Percentiles rank a stretch among this genome's conserved stretches.
phyloP scores from a whole-genome alignment of 2,329 filamentous ascomycete species.

The Pyrenophora seminiperda region DNA sequence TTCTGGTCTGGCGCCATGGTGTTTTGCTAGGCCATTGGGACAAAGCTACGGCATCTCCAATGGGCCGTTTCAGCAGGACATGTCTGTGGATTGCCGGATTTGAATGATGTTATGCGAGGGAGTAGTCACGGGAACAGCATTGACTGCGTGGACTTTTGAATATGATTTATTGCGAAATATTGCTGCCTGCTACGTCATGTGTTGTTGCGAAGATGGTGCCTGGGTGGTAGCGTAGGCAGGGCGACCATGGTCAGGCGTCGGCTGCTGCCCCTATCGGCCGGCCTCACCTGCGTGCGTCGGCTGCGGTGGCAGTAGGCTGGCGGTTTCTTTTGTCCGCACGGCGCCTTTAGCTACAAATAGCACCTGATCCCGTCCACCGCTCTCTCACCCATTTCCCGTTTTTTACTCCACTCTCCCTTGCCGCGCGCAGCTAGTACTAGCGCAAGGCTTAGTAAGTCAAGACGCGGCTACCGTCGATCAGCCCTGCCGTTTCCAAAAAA shows the following conservation, averaged over 20 bases:
- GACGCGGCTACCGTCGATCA: slow-evolving; percentile 40
- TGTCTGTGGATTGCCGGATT: slow-evolving; percentile 13
- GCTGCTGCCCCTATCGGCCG: slow-evolving; percentile 15
- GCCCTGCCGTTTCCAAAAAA: slow-evolving; percentile 36
- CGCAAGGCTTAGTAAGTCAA: slow-evolving; percentile 38
- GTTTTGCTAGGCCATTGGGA: slow-evolving; percentile 4
- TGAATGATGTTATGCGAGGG: slow-evolving; percentile 5
- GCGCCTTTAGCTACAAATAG: slow-evolving; percentile 10
- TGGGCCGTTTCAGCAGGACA: slow-evolving; percentile 19
- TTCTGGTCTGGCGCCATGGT: slow-evolving; percentile 25
- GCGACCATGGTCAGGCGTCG: slow-evolving; percentile 16
- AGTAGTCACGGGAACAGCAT: slow-evolving; percentile 12
- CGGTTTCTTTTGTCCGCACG: slow-evolving; percentile 7
- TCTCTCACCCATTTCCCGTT: slow-evolving; percentile 8
- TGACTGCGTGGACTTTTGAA: slow-evolving; percentile 2
- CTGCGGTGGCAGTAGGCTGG: slow-evolving; percentile 4
- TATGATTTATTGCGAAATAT: background rate
- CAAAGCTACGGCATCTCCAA: slow-evolving; percentile 7
- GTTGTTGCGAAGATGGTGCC: background rate
- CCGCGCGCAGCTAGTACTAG: slow-evolving; percentile 29
- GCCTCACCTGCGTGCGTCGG: slow-evolving; percentile 21
- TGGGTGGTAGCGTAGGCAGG: slow-evolving; percentile 17
- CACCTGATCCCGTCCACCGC: slow-evolving; percentile 1
- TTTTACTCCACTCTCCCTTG: slow-evolving; percentile 31
- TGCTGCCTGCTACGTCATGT: background rate